These are phyloP conservation scores for Chiua virens DNA, from an alignment of 768 basidiomycete genomes.

Conservation along the genomic window DNA sequence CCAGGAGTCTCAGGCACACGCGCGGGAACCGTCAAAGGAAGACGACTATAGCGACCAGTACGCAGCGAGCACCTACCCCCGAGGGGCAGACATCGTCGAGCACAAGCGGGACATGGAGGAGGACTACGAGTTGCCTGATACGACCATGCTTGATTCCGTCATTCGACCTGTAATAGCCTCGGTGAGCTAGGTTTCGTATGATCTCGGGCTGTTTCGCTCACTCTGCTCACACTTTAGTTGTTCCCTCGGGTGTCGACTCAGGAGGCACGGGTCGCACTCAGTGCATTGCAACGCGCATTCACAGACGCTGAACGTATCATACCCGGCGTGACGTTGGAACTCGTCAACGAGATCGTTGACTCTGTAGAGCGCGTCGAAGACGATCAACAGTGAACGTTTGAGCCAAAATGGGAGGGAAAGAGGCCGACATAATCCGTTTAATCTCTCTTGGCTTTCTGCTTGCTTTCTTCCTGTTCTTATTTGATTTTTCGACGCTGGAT, in stretches of 20 bases:
- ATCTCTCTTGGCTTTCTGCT: conserved; percentile 20
- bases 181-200: conserved; percentile 47
- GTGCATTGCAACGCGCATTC: conserved; percentile 86
- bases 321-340: conserved; percentile 89
- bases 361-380: conserved; percentile 90
- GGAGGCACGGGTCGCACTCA: conserved; percentile 84
- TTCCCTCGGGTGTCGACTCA: conserved; percentile 92
- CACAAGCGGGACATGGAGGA: conserved; percentile 47
- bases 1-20: conserved; percentile 27
- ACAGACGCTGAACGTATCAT: conserved; percentile 94
- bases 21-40: conserved; percentile 58
- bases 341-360: conserved; percentile 93
- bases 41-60: conserved; percentile 66
- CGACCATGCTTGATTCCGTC: conserved; percentile 95
- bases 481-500: conserved; percentile 13
- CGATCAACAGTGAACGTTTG: conserved; percentile 37
- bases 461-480: conserved; percentile 2
- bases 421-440: background rate
- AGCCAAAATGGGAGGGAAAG: background rate
- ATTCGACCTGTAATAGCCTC: conserved; percentile 95
- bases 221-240: conserved; percentile 48
- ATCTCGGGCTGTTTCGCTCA: conserved; percentile 4
- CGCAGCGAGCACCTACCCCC: conserved; percentile 43
- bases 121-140: conserved; percentile 62
- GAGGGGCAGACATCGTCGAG: conserved; percentile 41